Conservation (phyloP, 495 filamentous ascomycete genomes). For the Pseudotulostoma volvatum region DNA sequence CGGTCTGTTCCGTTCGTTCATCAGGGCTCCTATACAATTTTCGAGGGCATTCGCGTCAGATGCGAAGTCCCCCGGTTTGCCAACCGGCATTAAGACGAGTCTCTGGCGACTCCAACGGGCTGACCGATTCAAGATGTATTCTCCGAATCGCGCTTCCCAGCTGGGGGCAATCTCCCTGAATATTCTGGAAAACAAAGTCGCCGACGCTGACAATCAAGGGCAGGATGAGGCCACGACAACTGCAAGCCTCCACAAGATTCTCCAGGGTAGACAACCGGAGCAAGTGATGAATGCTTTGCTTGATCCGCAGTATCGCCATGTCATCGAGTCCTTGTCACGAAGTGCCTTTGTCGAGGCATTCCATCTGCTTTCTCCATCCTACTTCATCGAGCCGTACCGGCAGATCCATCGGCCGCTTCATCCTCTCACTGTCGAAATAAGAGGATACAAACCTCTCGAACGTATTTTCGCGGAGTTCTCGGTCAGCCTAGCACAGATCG, state of each 20-base stretch:
- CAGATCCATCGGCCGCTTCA: constrained; percentile 32
- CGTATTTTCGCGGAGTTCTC: constrained; percentile 25
- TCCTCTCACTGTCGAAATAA: constrained; percentile 18
- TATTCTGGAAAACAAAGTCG: no score
- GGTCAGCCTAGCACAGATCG: constrained; percentile 19
- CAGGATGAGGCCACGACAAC: background rate
- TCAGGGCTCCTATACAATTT: background rate
- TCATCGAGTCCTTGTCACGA: constrained; percentile 20
- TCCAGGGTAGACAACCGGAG: constrained; percentile 23
- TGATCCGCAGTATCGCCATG: constrained; percentile 15
- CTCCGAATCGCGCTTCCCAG: no score
- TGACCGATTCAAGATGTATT: background rate
- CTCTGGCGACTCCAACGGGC: background rate
- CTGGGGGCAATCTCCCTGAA: no score
- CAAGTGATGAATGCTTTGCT: constrained; percentile 21
- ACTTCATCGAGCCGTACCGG: constrained; percentile 32
- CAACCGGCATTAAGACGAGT: background rate
- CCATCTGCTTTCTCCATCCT: constrained; percentile 21
- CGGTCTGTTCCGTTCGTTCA: background rate
- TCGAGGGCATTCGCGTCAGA: background rate
- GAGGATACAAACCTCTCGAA: constrained; percentile 13
- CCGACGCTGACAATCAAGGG: no score
- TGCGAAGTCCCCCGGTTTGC: background rate
- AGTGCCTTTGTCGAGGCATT: constrained; percentile 23
- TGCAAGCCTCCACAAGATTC: constrained; percentile 1